These are phyloP conservation scores for Fusarium vanettenii DNA, from an alignment of 2,329 filamentous ascomycete genomes.

Conservation along the genomic window DNA sequence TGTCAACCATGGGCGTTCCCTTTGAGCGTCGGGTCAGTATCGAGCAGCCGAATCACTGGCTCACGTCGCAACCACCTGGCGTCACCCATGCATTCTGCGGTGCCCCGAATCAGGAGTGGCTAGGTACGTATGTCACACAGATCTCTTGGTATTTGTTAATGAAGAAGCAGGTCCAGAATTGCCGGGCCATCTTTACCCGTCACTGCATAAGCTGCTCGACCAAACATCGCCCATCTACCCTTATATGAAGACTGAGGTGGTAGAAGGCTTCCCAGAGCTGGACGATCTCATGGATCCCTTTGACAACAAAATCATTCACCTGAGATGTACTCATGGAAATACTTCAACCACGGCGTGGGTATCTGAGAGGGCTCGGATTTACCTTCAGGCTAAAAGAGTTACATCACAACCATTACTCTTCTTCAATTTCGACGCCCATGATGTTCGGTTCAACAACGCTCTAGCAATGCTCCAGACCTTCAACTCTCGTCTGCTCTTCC, in stretches of 20 bases:
- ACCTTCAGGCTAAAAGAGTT: neutral
- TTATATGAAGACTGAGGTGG: neutral
- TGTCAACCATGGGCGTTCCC: neutral
- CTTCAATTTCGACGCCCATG: constrained; percentile 3
- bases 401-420: neutral
- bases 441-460: neutral
- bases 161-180: neutral
- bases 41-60: neutral
- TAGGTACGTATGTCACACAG: neutral
- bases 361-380: neutral
- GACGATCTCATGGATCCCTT: neutral
- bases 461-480: constrained; percentile 4
- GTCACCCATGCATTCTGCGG: neutral
- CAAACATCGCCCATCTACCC: neutral
- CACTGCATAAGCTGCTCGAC: neutral
- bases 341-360: neutral
- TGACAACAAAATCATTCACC: neutral
- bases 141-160: neutral
- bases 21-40: neutral
- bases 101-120: neutral
- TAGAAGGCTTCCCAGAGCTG: neutral
- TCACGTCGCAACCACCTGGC: neutral
- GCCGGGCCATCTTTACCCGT: neutral
- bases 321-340: neutral
- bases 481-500: neutral